A percentile compares a stretch with the other conserved stretches of the same genome.
Evolutionary conservation across 257 asterid species (phyloP).

Genomic region (Lantana camara): DNA sequence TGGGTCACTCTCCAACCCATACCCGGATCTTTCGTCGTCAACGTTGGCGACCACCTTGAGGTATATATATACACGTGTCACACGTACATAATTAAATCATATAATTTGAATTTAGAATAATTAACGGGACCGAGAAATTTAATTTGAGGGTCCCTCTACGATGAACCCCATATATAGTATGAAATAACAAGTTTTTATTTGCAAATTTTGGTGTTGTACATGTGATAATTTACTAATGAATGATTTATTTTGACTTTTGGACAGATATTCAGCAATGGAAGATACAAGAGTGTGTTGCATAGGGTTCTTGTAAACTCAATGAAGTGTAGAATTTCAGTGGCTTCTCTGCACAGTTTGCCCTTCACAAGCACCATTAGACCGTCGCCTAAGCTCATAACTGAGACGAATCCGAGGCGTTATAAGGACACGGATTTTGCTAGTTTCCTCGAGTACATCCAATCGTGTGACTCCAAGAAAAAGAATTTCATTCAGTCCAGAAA

Average conservation of each 20-base stretch:
- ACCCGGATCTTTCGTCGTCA: constrained; percentile 86
- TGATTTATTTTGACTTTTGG: not conserved
- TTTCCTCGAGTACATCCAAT: constrained; percentile 52
- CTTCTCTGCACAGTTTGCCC: constrained; percentile 78
- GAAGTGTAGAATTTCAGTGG: constrained; percentile 64
- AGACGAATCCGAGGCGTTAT: constrained; percentile 62
- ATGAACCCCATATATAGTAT: too few relatives aligned
- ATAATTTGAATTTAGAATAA: too few relatives aligned
- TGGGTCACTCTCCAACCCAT: constrained; percentile 79
- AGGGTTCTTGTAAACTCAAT: constrained; percentile 68
- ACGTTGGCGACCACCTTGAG: constrained; percentile 97
- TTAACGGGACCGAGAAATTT: too few relatives aligned
- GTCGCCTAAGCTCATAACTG: constrained; percentile 45
- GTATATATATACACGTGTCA: constrained; percentile 29
- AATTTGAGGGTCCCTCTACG: too few relatives aligned
- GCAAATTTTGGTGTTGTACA: too few relatives aligned
- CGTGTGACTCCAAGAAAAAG: constrained; percentile 60
- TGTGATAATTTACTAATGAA: not conserved
- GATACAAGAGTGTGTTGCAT: constrained; percentile 79
- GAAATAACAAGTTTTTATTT: too few relatives aligned
- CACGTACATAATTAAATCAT: not conserved
- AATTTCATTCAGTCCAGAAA: constrained; percentile 72
- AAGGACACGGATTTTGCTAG: constrained; percentile 65
- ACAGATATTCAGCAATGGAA: constrained; percentile 91
- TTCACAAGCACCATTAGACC: constrained; percentile 60